Percentiles rank a stretch among this genome's conserved stretches.
phyloP scores from a whole-genome alignment of 2,329 filamentous ascomycete species.

The Lachnellula suecica region DNA sequence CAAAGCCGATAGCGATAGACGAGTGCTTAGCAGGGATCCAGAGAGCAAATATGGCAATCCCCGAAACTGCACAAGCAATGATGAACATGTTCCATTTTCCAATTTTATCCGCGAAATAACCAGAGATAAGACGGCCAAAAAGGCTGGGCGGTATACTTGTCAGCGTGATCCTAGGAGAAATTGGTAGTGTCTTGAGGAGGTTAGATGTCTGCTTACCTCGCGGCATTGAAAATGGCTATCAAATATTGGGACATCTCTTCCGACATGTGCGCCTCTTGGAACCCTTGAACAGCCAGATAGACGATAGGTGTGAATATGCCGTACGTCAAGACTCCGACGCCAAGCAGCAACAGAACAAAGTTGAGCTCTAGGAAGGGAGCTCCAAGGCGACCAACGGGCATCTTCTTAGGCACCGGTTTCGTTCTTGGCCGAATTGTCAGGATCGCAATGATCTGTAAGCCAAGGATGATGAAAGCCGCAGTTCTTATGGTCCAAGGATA shows the following conservation, averaged over 20 bases:
- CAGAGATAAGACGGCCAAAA: no score
- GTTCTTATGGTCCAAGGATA: constrained; percentile 15
- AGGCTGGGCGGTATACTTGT: no score
- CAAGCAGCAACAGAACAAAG: background rate
- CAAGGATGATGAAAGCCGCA: constrained; percentile 8
- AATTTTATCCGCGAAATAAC: no score
- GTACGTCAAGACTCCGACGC: background rate
- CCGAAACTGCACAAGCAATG: no score
- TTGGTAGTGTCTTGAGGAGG: no score
- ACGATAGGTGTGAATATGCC: background rate
- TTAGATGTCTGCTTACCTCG: background rate
- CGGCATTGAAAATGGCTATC: background rate
- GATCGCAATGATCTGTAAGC: constrained; percentile 7
- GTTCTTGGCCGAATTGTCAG: constrained; percentile 7
- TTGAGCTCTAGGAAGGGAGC: background rate
- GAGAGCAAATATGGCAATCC: no score
- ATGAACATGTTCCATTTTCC: no score
- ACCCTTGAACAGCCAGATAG: background rate
- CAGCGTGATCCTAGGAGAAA: no score
- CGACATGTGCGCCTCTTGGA: background rate
- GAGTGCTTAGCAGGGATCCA: no score
- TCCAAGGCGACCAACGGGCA: constrained; percentile 4
- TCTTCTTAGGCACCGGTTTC: background rate
- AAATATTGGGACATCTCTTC: background rate
- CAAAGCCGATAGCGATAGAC: no score